Evolutionary conservation across 805 yeast genomes (phyloP).

Genomic region (Candida nemodendra): DNA sequence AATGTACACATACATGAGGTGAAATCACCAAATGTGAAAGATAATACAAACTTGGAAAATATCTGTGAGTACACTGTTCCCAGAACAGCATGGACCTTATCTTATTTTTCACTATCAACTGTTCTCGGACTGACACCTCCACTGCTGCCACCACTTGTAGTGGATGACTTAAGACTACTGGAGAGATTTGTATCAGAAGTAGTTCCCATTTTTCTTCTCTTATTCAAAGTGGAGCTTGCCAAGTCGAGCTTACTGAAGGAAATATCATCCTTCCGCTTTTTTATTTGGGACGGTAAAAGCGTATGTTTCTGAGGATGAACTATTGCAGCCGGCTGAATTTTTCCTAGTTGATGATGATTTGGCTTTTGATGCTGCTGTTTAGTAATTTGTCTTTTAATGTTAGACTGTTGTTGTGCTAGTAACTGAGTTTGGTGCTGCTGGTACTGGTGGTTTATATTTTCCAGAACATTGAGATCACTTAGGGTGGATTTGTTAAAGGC

Average conservation of each 20-base stretch:
- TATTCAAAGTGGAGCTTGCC: conserved; percentile 34
- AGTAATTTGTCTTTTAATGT: conserved; percentile 14
- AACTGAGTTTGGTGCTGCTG: conserved; percentile 29
- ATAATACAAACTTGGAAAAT: too few species aligned
- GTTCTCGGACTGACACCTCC: conserved; percentile 22
- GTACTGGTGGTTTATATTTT: conserved; percentile 16
- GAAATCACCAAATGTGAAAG: too few species aligned
- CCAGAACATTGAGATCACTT: conserved; percentile 17
- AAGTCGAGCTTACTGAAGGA: conserved; percentile 29
- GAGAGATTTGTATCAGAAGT: conserved; percentile 1
- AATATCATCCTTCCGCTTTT: conserved; percentile 13
- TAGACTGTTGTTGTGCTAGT: conserved; percentile 18
- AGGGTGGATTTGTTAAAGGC: conserved; percentile 40
- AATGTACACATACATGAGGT: too few species aligned
- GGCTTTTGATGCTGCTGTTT: conserved; percentile 11
- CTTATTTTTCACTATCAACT: conserved; percentile 12
- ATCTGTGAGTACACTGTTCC: too few species aligned
- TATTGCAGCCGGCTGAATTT: not conserved
- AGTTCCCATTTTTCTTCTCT: conserved; percentile 30
- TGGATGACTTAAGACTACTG: conserved; percentile 3
- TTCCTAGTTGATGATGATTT: not conserved
- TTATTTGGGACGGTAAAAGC: conserved; percentile 3
- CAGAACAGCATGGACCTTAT: too few species aligned
- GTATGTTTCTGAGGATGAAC: conserved; percentile 3
- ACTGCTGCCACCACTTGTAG: conserved; percentile 12